Base-by-base conservation (phyloP, 2,329 filamentous ascomycete genomes). In the Pyrenochaeta sp. region DNA sequence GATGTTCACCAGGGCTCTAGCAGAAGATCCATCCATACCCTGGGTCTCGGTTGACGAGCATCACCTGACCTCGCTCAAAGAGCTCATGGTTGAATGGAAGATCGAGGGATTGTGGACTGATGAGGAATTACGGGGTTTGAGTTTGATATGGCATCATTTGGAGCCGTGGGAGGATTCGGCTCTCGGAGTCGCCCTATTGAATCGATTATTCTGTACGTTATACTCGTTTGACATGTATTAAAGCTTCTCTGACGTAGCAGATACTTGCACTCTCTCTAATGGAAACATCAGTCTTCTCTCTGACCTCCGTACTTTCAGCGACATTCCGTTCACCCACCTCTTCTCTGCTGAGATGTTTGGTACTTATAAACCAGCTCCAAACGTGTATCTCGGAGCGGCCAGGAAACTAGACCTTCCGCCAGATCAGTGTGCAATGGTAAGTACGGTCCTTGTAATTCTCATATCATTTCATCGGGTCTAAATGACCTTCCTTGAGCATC, bases 31-130 rank as follows among this genome's bases (percentile, higher is more conserved):
- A 33, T 66, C 53, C 1, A 50, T 73, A 10, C 69, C 74, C 3
- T 93, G 88, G 83, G 86, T 87, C 68, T 86, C 88, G 43, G 82
- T 94, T 37, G 90, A 94, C 70, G 78, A 88, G 49, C 89, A 92
- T 74, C 87, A 92, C 71, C 79, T 83, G 51, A 82, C 86, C 21
- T 84, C 87, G 41, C 81, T 95, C 1, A 70, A 79, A 21, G 74
- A 80, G 23, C 78, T 93, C 1, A 79, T 95, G 1, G 57, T 72
- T 1, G 67, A 79, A 3, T 86, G 85, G 78, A 72, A 77, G 0
- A 79, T 92, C 5, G 69, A 77, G 0, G 85, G 79, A 0, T 75
- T 91, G 1, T 92, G 86, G 75, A 78, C 63, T n/a, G 66, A 75
- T 14, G 68, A 70, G 1, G 68, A 80, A 46, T 49, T 79, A 10